Base-by-base conservation (phyloP, 352 stramenopile genomes). In the Globisporangium ultimum region DNA sequence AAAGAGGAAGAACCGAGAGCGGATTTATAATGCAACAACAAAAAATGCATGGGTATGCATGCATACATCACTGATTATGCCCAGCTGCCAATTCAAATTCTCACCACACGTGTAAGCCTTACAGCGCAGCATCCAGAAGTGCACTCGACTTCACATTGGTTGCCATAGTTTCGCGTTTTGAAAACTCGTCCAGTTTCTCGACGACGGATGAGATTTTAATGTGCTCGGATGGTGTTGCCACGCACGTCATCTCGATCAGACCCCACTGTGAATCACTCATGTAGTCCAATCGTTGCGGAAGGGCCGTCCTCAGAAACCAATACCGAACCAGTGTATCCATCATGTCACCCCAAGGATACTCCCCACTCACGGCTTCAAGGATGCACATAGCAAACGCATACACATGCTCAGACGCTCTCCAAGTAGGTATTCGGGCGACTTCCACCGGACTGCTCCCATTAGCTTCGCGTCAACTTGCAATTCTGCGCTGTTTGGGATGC, bases 381-480 rank as follows among this genome's bases (percentile, higher is more conserved):
- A 72, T 61, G 8, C 46, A 53, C 66, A 72, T 66, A 1, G 48
- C 66, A 43, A 70, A 68, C 7, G 61, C 53, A 48, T 69, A 72
- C 14, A 72, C 43, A 12, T 72, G 5, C 55, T 57, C 14, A 8
- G 32, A 21, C 28, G 17, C 3, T 28, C 45, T 7, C 42, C 21
- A 9, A 14, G 22, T 21, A 46, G 13, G 8, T 52, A 34, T 36
- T 68, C 55, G 0, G 65, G 65, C 2, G 61, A 59, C 15, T 55
- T 63, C 61, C 61, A 72, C 7, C 24, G 56, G 14, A 53, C 46
- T 3, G 58, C 50, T 7, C 52, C 63, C 41, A 22, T 12, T 18
- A 13, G n/a, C 7, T 48, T 58, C 17, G 32, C 1, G 10, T 59
- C 41, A 10, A 48, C 21, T n/a, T 53, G n/a, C 11, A 48, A 14